A percentile compares a stretch with the other conserved stretches of the same genome.
These are phyloP conservation scores for Gossypium schwendimanii DNA, from an alignment of 441 rosid species.

Conservation along the genomic window DNA sequence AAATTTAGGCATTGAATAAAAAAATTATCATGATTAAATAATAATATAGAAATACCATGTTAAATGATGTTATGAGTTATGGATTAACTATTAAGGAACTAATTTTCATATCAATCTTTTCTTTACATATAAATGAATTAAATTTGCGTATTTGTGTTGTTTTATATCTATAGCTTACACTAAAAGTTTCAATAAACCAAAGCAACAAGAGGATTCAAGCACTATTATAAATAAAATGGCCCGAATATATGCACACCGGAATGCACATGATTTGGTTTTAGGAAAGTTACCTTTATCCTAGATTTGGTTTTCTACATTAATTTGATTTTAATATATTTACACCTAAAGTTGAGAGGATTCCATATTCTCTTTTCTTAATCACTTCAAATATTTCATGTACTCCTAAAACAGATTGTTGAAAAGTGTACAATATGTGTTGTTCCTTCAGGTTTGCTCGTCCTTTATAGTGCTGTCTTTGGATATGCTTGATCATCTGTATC, in stretches of 20 bases:
- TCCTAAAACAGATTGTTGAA: neutral
- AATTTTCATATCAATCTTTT: neutral
- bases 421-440: neutral
- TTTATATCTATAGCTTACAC: neutral
- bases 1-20: too few species aligned
- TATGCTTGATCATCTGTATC: conserved; percentile 3
- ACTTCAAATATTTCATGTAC: neutral
- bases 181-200: neutral
- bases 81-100: neutral
- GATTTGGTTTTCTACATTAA: conserved; percentile 3
- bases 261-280: neutral
- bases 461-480: neutral
- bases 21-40: too few species aligned
- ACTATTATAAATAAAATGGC: neutral
- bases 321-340: neutral
- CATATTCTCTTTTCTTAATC: neutral
- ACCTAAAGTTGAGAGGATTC: neutral
- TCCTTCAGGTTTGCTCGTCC: neutral
- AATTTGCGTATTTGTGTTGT: neutral
- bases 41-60: too few species aligned
- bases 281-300: neutral
- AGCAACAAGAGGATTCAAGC: neutral
- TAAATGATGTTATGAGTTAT: too few species aligned
- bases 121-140: neutral
- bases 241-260: neutral